Evolutionary conservation across 179 eudicot genomes (phyloP), one percentile per base, ranked within the genome.

Genomic region (Sideroxylon spinosum): DNA sequence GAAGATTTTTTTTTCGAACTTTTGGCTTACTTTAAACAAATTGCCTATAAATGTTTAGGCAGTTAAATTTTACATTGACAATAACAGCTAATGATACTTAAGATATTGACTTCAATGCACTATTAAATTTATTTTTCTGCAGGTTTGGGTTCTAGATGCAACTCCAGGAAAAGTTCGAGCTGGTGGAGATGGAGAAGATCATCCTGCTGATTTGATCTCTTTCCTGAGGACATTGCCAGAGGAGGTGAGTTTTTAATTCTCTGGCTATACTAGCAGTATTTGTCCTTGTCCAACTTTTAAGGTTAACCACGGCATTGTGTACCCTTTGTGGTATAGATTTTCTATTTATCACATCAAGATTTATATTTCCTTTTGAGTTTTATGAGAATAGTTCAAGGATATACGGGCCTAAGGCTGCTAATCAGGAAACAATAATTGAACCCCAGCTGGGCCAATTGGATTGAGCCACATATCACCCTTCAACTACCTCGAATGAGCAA

Each of bases 81-180:
- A 17, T 13, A 4, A 63, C 64, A 49, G 12, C 48, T 26, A n/a
- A 73, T 53, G 46, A 25, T 22, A 73, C 20, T 73, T 64, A 50
- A 68, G 53, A 19, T 10, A 66, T 66, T 2, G 26, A 55, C 61
- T 25, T 62, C 14, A 11, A 57, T 17, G 17, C 22, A 37, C 44
- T 68, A 49, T 78, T 28, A 26, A 23, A 3, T 66, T 12, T 66
- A 37, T 37, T 76, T 32, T 9, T 28, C 69, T 49, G 57, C 44
- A 94, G 98, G 98, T 94, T 57, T 94, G 98, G 98, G 91, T 91
- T 79, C 85, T 94, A 74, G 98, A 94, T 86, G 92, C 98, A 73
- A 90, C 98, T 76, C 98, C 98, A 49, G 98, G 98, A 86, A 89
- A 91, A 86, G 92, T 91, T 77, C 90, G 89, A 81, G 90, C 94